A percentile compares a stretch with the other conserved stretches of the same genome.
Evolutionary conservation across 2,329 filamentous ascomycete species (phyloP).

Genomic region (Boeremia lycopersici): DNA sequence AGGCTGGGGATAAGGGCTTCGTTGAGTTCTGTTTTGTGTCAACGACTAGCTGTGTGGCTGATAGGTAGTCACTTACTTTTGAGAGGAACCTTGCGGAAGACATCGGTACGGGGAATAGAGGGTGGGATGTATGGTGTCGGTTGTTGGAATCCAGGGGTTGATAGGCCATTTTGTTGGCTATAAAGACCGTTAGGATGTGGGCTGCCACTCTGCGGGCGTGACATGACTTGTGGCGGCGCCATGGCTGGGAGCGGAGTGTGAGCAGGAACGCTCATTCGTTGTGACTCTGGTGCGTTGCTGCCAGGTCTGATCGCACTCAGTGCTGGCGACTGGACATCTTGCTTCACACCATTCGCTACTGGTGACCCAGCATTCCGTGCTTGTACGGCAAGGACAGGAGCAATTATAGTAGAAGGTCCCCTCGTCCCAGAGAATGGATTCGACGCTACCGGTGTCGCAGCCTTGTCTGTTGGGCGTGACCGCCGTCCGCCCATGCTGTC

Average conservation of each 20-base stretch:
- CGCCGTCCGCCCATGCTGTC: conserved; percentile 54
- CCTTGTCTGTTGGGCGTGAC: conserved; percentile 34
- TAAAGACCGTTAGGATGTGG: conserved; percentile 48
- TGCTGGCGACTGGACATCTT: conserved; percentile 53
- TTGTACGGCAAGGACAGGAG: conserved; percentile 27
- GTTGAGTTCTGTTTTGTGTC: conserved; percentile 35
- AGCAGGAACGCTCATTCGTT: conserved; percentile 36
- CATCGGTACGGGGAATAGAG: conserved; percentile 37
- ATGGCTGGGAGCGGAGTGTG: conserved; percentile 45
- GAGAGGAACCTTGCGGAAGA: conserved; percentile 42
- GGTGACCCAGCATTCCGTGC: conserved; percentile 44
- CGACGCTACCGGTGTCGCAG: conserved; percentile 30
- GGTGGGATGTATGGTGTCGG: conserved; percentile 39
- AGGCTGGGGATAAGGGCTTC: conserved; percentile 73
- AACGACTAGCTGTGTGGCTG: conserved; percentile 16
- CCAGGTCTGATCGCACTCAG: conserved; percentile 47
- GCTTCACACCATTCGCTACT: conserved; percentile 44
- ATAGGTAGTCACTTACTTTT: conserved; percentile 52
- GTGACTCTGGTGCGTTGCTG: conserved; percentile 44
- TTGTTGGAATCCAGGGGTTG: conserved; percentile 40
- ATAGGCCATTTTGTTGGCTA: conserved; percentile 30
- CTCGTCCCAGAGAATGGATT: conserved; percentile 40
- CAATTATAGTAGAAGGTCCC: conserved; percentile 27
- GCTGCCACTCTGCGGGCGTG: conserved; percentile 49
- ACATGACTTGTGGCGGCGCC: conserved; percentile 47